A percentile compares a stretch with the other conserved stretches of the same genome.
phyloP scores from a whole-genome alignment of 345 rosid species.

The Arabidopsis thaliana region DNA sequence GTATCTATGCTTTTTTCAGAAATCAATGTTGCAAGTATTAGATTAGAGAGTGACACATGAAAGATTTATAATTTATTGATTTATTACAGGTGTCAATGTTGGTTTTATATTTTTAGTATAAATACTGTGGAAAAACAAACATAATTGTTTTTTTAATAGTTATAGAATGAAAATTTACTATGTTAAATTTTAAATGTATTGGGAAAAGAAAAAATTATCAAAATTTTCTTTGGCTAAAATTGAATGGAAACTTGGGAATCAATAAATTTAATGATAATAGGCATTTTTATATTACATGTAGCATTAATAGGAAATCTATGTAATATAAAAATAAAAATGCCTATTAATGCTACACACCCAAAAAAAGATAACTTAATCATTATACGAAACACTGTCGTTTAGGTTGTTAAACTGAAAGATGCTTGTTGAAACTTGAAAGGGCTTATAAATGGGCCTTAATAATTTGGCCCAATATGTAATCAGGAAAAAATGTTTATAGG shows the following conservation, averaged over 20 bases:
- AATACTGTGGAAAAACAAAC: too few relatives aligned
- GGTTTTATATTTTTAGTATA: too few relatives aligned
- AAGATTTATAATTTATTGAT: too few relatives aligned
- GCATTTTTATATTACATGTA: not conserved
- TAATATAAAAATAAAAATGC: not conserved
- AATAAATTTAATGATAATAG: not conserved
- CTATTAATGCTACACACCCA: not conserved
- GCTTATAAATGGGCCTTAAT: constrained; percentile 2
- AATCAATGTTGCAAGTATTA: too few relatives aligned
- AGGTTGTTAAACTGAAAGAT: not conserved
- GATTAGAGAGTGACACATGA: too few relatives aligned
- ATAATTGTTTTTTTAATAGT: too few relatives aligned
- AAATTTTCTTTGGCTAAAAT: not conserved
- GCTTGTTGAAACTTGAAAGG: not conserved
- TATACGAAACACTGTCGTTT: not conserved
- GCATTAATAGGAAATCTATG: not conserved
- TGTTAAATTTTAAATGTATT: too few relatives aligned
- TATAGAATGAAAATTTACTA: too few relatives aligned
- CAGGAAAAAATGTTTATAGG: not conserved
- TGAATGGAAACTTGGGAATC: not conserved
- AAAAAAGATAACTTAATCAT: not conserved
- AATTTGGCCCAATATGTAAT: not conserved
- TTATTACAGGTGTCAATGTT: too few relatives aligned
- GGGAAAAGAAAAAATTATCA: too few relatives aligned
- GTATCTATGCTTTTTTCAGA: too few relatives aligned